Conservation (phyloP, 164 flowering plant genomes). For the grape (Vitis vinifera) region DNA sequence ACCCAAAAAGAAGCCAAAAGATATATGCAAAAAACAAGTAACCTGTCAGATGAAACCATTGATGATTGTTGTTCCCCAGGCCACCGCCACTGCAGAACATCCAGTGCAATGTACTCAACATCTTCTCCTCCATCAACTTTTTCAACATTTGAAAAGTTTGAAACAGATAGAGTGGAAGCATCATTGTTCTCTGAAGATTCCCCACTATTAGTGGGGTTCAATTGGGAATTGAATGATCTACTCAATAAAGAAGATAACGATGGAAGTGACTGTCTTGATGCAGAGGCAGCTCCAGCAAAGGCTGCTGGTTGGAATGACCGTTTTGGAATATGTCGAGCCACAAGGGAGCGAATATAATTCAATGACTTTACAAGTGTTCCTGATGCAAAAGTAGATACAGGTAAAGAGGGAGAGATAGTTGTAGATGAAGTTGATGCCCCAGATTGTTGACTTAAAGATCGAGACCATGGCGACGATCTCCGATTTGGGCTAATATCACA, state of each 20-base stretch:
- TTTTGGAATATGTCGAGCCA: slow-evolving; percentile 74
- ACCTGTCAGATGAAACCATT: slow-evolving; percentile 54
- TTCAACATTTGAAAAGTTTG: slow-evolving; percentile 46
- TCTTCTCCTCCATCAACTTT: slow-evolving; percentile 52
- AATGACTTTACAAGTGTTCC: slow-evolving; percentile 78
- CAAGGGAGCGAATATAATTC: slow-evolving; percentile 83
- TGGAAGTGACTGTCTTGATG: slow-evolving; percentile 78
- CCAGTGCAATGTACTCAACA: slow-evolving; percentile 55
- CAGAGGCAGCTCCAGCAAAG: slow-evolving; percentile 72
- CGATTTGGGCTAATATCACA: slow-evolving; percentile 55
- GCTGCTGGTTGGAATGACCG: slow-evolving; percentile 79
- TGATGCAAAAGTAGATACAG: slow-evolving; percentile 80
- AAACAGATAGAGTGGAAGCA: slow-evolving; percentile 38
- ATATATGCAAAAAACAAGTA: slow-evolving; percentile 3
- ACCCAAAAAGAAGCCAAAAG: background rate
- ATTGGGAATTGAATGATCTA: slow-evolving; percentile 78
- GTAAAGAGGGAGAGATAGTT: slow-evolving; percentile 49
- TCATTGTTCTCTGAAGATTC: slow-evolving; percentile 77
- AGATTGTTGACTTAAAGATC: slow-evolving; percentile 54
- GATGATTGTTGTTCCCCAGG: slow-evolving; percentile 51
- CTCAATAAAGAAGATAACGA: slow-evolving; percentile 84
- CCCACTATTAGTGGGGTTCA: slow-evolving; percentile 51
- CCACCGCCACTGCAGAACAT: slow-evolving; percentile 92
- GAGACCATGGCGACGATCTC: slow-evolving; percentile 59
- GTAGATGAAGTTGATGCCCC: slow-evolving; percentile 40